These are phyloP conservation scores for Diospyros kaki DNA, from an alignment of 148 eudicot species.

Conservation along the genomic window DNA sequence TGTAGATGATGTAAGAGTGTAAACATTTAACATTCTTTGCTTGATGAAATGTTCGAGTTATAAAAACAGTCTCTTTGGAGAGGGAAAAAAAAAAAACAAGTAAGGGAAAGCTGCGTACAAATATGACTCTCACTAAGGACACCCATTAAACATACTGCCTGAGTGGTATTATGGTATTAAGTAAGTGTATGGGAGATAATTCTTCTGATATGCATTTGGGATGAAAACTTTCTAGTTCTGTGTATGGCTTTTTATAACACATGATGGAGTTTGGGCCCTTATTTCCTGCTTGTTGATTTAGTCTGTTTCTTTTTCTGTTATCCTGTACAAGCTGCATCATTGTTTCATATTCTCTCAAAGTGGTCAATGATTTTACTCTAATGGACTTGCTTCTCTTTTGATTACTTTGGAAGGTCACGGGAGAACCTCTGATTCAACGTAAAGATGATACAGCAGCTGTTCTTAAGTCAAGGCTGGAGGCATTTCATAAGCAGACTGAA, in stretches of 20 bases:
- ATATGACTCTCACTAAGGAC: neutral
- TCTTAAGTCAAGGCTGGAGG: conserved; percentile 80
- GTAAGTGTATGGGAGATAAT: neutral
- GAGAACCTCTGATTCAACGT: conserved; percentile 84
- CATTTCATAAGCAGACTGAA: conserved; percentile 56
- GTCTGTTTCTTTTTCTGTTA: neutral
- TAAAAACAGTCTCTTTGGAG: too few relatives aligned
- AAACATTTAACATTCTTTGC: neutral
- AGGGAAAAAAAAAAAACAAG: too few relatives aligned
- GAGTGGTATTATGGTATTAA: neutral
- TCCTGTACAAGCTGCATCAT: neutral
- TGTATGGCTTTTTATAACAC: neutral
- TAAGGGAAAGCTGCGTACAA: too few relatives aligned
- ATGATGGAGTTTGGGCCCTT: neutral
- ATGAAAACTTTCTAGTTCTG: conserved; percentile 9
- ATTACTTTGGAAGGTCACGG: conserved; percentile 55
- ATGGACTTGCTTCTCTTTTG: neutral
- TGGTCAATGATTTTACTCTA: neutral
- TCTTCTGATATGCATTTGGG: neutral
- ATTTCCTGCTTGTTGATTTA: neutral
- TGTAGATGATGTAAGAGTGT: conserved; percentile 59
- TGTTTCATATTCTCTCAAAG: neutral
- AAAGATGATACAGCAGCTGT: conserved; percentile 86
- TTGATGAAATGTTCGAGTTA: neutral
- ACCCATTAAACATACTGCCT: conserved; percentile 7